phyloP scores from a whole-genome alignment of 805 yeast genomes.

The Metschnikowia cerradonensis region DNA sequence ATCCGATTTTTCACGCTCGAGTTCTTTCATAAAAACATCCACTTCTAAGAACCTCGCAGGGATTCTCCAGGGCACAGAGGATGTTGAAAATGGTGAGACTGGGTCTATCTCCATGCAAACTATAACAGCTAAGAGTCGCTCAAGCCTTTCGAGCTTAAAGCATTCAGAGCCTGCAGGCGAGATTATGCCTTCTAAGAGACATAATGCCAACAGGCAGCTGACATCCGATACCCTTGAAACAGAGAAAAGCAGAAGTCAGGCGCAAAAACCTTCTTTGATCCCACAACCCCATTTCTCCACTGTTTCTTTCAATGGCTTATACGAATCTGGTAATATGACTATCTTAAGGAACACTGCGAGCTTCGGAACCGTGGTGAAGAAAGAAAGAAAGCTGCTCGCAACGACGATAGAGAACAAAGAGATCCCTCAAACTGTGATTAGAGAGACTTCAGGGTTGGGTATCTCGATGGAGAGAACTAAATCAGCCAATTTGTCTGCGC shows the following conservation, averaged over 20 bases:
- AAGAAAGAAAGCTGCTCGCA: constrained; percentile 7
- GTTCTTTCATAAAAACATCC: constrained; percentile 31
- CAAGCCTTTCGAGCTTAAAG: neutral
- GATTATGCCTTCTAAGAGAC: neutral
- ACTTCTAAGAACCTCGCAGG: constrained; percentile 31
- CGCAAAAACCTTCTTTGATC: constrained; percentile 18
- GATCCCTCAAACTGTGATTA: constrained; percentile 22
- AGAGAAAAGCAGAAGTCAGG: neutral
- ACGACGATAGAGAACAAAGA: constrained; percentile 16
- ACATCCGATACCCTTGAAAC: neutral
- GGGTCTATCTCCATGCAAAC: neutral
- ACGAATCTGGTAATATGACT: constrained; percentile 7
- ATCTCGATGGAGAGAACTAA: constrained; percentile 4
- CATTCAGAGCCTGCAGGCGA: neutral
- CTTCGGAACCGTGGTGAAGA: constrained; percentile 16
- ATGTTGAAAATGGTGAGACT: constrained; percentile 4
- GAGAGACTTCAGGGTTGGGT: constrained; percentile 26
- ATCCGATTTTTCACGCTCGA: constrained; percentile 16
- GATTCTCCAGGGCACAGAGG: constrained; percentile 11
- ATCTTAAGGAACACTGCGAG: constrained; percentile 11
- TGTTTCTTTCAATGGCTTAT: constrained; percentile 38
- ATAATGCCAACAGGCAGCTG: neutral
- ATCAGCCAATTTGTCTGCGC: neutral
- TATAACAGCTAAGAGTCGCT: neutral
- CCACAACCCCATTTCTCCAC: constrained; percentile 44